A percentile compares a stretch with the other conserved stretches of the same genome.
These are phyloP conservation scores for Metarhizium sp. DNA, from an alignment of 2,329 filamentous ascomycete genomes.

Conservation along the genomic window DNA sequence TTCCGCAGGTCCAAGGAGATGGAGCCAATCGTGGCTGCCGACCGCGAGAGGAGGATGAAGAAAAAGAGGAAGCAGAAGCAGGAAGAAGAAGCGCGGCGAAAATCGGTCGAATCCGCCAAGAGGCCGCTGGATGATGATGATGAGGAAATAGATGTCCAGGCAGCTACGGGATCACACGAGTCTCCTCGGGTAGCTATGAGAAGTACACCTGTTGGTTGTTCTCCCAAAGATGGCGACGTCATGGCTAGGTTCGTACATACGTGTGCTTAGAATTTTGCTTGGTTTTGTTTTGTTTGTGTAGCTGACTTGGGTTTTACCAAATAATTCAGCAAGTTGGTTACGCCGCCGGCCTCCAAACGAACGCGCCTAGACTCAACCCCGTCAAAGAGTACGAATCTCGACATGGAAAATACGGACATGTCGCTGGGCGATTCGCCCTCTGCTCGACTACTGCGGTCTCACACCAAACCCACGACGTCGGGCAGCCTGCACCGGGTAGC, in stretches of 20 bases:
- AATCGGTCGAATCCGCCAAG: conserved; percentile 11
- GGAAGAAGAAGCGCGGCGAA: conserved; percentile 12
- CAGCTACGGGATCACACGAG: not conserved
- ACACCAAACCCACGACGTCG: not conserved
- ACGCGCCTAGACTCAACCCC: conserved; percentile 17
- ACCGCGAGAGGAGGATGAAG: conserved; percentile 23
- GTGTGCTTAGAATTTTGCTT: not conserved
- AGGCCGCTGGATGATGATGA: conserved; percentile 12
- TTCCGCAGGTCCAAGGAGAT: conserved; percentile 43
- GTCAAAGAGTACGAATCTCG: conserved; percentile 7
- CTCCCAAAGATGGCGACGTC: not conserved
- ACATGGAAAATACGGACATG: conserved; percentile 4
- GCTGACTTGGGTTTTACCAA: conserved; percentile 10
- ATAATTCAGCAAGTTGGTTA: conserved; percentile 16
- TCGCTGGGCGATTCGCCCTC: conserved; percentile 15
- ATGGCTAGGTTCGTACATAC: not conserved
- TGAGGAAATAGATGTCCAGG: conserved; percentile 7
- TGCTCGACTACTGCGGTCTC: conserved; percentile 9
- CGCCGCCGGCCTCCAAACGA: conserved; percentile 30
- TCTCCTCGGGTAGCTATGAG: not conserved
- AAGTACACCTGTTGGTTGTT: not conserved
- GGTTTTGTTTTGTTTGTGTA: no score
- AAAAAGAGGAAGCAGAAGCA: conserved; percentile 16
- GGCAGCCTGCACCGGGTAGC: not conserved
- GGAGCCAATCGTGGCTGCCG: conserved; percentile 33